Evolutionary conservation across 2,329 filamentous ascomycete species (phyloP), one percentile per base, ranked within the genome.

Genomic region (Rutstroemia sp.): DNA sequence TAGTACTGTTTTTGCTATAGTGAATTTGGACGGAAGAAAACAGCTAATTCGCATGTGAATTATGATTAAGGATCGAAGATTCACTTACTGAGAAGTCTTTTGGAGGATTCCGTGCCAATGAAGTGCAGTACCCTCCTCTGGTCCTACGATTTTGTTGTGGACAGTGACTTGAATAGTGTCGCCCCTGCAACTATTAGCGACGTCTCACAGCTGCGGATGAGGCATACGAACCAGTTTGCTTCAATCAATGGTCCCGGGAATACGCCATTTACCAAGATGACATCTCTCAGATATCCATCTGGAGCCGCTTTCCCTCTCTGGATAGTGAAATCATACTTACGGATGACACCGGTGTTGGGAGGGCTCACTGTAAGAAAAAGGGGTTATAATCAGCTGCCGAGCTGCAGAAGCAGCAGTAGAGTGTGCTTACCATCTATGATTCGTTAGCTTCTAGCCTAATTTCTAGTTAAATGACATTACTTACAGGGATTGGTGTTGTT

Each of bases 101-200:
- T 81, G 76, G 37, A 76, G 71, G 49, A 82, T 59, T 25, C 77
- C 79, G 77, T 78, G 38, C 73, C 72, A 58, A 74, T 82, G 59
- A 62, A 64, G 68, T 62, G 71, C 69, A 64, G 61, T 73, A 8
- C 68, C 65, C 58, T 72, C 67, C 38, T 62, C 54, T 19, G 63
- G 63, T 27, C 65, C 70, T 10, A 73, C 79, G 10, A 90, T 80
- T 51, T 82, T 79, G 70, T 94, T 94, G 70, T 81, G 78, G 56
- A 92, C 78, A 30, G 83, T 83, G 41, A 90, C 81, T 54, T 87
- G 73, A 51, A 83, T 77, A 2, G 57, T 65, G 52, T 73, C 71
- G 8, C 69, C 70, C 63, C 62, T 62, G 25, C 16, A 42, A 18
- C 19, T 27, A n/a, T 50, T 52, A 42, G 38, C 12, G 9, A 3